Conservation (phyloP, 208 protist species). For the Crithidia sp. region DNA sequence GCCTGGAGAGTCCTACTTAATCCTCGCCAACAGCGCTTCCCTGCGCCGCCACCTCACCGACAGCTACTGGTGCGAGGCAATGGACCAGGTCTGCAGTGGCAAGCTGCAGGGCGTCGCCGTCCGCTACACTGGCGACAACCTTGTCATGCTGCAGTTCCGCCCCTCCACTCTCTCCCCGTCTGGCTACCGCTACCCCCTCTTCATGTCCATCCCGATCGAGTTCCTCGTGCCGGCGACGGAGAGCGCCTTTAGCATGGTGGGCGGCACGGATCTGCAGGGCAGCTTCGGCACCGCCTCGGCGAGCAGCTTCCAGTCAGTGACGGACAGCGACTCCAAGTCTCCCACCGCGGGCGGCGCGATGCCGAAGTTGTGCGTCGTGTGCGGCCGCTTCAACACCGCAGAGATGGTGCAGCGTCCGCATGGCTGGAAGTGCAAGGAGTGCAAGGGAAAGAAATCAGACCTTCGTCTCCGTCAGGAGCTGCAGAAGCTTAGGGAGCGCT, state of each 20-base stretch:
- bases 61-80: constrained; percentile 91
- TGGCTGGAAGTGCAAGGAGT: constrained; percentile 89
- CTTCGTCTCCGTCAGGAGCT: constrained; percentile 61
- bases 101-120: constrained; percentile 83
- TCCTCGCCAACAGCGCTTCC: constrained; percentile 73
- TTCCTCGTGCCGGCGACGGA: constrained; percentile 73
- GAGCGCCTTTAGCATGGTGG: constrained; percentile 25
- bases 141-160: constrained; percentile 88
- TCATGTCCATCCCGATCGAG: constrained; percentile 89
- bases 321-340: constrained; percentile 30
- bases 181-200: constrained; percentile 88
- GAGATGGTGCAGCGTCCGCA: constrained; percentile 70
- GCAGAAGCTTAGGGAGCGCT: constrained; percentile 37
- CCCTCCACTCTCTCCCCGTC: constrained; percentile 71
- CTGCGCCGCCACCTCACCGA: constrained; percentile 84
- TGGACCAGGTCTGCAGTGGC: constrained; percentile 90
- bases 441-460: constrained; percentile 83
- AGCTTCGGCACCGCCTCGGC: constrained; percentile 48
- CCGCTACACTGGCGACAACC: constrained; percentile 86
- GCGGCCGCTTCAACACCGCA: constrained; percentile 80
- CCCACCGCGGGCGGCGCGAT: constrained; percentile 15
- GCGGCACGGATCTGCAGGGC: constrained; percentile 30
- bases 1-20: constrained; percentile 72
- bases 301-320: constrained; percentile 40
- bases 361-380: constrained; percentile 84